Percentiles rank a stretch among this genome's conserved stretches.
Evolutionary conservation across 257 asterid genomes (phyloP).

Genomic region (Fraxinus quadrangulata): DNA sequence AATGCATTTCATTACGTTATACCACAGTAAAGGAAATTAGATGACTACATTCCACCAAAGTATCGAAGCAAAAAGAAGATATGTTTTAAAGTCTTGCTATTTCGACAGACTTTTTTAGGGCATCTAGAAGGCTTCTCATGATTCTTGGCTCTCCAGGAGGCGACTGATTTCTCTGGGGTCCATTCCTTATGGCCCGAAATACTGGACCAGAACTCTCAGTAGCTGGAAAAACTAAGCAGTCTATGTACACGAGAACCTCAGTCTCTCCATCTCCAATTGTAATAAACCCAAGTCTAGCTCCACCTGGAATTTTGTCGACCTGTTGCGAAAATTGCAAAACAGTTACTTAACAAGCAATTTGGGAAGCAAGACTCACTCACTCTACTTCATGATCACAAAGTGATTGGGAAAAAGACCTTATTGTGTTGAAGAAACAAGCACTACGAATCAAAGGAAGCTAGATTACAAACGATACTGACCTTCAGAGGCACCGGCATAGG

Average conservation of each 20-base stretch:
- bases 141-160: constrained; percentile 90
- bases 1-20: neutral
- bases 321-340: constrained; percentile 25
- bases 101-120: constrained; percentile 84
- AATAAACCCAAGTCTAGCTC: constrained; percentile 90
- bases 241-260: constrained; percentile 74
- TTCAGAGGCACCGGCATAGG: constrained; percentile 89
- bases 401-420: neutral
- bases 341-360: neutral
- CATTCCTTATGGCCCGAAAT: constrained; percentile 80
- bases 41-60: neutral
- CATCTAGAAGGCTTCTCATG: constrained; percentile 84
- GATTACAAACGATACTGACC: constrained; percentile 43
- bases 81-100: constrained; percentile 48
- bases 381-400: neutral
- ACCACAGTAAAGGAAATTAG: neutral
- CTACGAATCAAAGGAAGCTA: neutral
- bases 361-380: neutral
- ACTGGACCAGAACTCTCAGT: constrained; percentile 55
- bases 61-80: neutral
- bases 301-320: constrained; percentile 89
- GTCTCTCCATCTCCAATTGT: constrained; percentile 67
- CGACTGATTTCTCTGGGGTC: constrained; percentile 55
- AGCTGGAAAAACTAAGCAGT: constrained; percentile 72
- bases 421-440: neutral